A percentile compares a stretch with the other conserved stretches of the same genome.
Conservation (phyloP, 768 basidiomycete species). For the Crassisporium funariophilum region DNA sequence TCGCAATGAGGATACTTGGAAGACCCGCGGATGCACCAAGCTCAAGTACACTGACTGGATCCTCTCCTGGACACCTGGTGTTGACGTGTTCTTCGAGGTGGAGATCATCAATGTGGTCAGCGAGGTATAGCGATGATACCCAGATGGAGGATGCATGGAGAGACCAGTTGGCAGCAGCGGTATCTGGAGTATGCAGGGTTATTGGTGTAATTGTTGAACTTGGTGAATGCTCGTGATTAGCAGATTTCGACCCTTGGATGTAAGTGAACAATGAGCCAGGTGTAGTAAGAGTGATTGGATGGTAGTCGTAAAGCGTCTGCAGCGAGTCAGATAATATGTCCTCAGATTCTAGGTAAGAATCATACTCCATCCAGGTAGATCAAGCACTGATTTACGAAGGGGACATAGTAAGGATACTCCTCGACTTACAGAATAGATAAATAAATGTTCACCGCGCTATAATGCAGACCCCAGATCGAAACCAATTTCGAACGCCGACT, state of each 20-base stretch:
- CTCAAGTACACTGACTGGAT: constrained; percentile 52
- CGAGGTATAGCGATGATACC: constrained; percentile 66
- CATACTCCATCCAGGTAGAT: no score
- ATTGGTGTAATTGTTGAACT: constrained; percentile 30
- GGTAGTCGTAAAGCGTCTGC: constrained; percentile 59
- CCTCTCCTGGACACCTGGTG: constrained; percentile 10
- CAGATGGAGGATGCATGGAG: constrained; percentile 80
- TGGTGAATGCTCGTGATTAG: constrained; percentile 6
- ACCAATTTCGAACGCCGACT: no score
- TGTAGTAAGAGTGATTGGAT: constrained; percentile 61
- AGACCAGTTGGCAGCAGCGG: constrained; percentile 68
- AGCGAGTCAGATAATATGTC: constrained; percentile 72
- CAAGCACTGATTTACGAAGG: no score
- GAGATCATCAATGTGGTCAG: constrained; percentile 60
- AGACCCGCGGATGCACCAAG: constrained; percentile 77
- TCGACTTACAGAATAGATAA: no score
- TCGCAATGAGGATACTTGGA: constrained; percentile 69
- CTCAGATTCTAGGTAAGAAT: constrained; percentile 44
- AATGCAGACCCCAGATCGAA: no score
- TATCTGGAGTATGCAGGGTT: constrained; percentile 61
- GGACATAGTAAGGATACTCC: no score
- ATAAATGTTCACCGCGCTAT: no score
- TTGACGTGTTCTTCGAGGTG: constrained; percentile 33
- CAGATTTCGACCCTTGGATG: constrained; percentile 21
- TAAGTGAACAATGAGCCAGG: constrained; percentile 54